Percentiles rank a stretch among this genome's conserved stretches.
These are phyloP conservation scores for Exserohilum turcica DNA, from an alignment of 2,329 filamentous ascomycete genomes.

Conservation along the genomic window DNA sequence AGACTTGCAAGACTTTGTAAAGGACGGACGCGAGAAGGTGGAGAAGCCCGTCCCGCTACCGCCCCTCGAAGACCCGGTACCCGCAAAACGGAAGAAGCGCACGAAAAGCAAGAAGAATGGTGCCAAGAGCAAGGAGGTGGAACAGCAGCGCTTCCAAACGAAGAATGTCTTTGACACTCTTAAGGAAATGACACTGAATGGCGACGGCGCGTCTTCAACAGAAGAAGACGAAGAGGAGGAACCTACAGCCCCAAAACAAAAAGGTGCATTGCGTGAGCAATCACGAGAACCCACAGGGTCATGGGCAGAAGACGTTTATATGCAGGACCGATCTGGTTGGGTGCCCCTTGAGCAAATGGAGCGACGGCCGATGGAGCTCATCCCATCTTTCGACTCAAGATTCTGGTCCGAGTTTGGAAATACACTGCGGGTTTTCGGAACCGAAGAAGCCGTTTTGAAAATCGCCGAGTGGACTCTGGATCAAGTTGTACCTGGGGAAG, in stretches of 20 bases:
- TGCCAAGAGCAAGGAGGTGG: constrained; percentile 5
- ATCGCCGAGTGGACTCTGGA: constrained; percentile 28
- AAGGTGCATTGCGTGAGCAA: constrained; percentile 6
- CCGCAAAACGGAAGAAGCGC: constrained; percentile 10
- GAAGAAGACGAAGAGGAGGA: constrained; percentile 17
- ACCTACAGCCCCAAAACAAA: background rate
- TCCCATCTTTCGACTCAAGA: constrained; percentile 57
- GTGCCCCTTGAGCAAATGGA: constrained; percentile 24
- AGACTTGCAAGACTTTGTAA: constrained; percentile 18
- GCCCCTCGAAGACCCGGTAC: constrained; percentile 10
- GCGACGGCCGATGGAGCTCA: constrained; percentile 48
- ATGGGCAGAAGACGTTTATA: constrained; percentile 29
- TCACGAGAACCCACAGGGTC: constrained; percentile 1
- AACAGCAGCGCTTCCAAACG: constrained; percentile 26
- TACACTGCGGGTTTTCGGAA: constrained; percentile 65
- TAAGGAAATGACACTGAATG: constrained; percentile 11
- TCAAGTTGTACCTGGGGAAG: background rate
- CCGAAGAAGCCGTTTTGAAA: constrained; percentile 53
- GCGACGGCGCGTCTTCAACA: constrained; percentile 8
- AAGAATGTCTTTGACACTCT: constrained; percentile 37
- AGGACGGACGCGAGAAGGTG: constrained; percentile 26
- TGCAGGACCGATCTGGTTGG: constrained; percentile 28
- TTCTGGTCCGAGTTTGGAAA: constrained; percentile 67
- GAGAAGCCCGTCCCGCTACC: constrained; percentile 21
- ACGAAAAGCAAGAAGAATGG: constrained; percentile 20